phyloP scores from a whole-genome alignment of 2,329 filamentous ascomycete genomes.

The Zymoseptoria crescenta region DNA sequence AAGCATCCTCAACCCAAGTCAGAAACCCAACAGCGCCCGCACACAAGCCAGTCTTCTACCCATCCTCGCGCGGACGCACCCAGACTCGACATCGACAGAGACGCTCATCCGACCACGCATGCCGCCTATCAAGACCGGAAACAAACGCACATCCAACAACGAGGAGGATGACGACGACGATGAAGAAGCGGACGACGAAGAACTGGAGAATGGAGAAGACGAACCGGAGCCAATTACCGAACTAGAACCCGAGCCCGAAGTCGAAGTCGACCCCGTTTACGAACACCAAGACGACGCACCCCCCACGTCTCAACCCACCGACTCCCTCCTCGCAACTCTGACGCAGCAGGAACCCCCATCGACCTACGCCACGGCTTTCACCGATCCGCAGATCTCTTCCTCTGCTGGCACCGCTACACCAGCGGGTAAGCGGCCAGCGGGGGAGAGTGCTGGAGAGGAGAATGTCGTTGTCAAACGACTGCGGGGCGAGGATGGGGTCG shows the following conservation, averaged over 20 bases:
- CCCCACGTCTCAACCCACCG: slow-evolving; percentile 3
- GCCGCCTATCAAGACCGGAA: slow-evolving; percentile 32
- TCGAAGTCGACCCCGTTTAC: slow-evolving; percentile 5
- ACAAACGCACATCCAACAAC: slow-evolving; percentile 10
- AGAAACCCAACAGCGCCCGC: slow-evolving; percentile 39
- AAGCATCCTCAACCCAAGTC: slow-evolving; percentile 67
- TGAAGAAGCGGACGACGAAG: slow-evolving; percentile 14
- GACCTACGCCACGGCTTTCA: slow-evolving; percentile 8
- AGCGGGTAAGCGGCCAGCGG: slow-evolving; percentile 8
- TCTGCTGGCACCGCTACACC: slow-evolving; percentile 1
- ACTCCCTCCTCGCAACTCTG: slow-evolving; percentile 3
- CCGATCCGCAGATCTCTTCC: neutral
- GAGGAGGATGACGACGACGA: slow-evolving; percentile 15
- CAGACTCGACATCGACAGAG: slow-evolving; percentile 60
- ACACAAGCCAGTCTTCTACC: slow-evolving; percentile 68
- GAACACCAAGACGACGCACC: slow-evolving; percentile 6
- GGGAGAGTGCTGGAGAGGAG: neutral
- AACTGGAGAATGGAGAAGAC: slow-evolving; percentile 5
- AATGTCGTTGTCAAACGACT: slow-evolving; percentile 7
- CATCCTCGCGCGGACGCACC: slow-evolving; percentile 61
- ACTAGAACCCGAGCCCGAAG: neutral
- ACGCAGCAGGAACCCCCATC: slow-evolving; percentile 18
- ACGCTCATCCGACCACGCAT: slow-evolving; percentile 52
- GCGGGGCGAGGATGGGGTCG: neutral
- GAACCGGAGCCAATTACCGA: slow-evolving; percentile 4